Base-by-base conservation (phyloP, 495 filamentous ascomycete species). In the Penicillium cataractarum region DNA sequence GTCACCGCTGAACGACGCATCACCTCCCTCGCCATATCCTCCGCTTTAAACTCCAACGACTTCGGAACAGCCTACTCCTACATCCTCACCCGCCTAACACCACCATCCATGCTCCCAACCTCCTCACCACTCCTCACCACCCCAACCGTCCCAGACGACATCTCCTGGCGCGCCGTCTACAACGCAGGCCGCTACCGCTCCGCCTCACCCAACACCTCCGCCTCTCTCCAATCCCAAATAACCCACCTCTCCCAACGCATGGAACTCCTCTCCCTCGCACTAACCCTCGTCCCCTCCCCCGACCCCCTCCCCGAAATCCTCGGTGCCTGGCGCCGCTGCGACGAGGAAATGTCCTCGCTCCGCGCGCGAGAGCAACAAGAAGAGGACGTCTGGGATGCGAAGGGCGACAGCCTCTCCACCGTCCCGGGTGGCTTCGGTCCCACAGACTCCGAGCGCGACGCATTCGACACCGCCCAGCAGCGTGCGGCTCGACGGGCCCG, bases 1-100 rank as follows among this genome's bases (percentile, higher is more conserved):
- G 58, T 75, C 65, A 76, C 72, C 19, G 76, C 77, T 8, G 86
- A 90, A 69, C 83, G 85, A 31, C 86, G 92, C 54, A 88, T 99
- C 55, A 90, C 87, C 32, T 89, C 89, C 55, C 92, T 97, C 86
- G 93, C 94, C 66, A 89, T 98, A 46, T 89, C 94, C 66, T 89
- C 93, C 6, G 92, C 94, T 31, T 84, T 98, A 1, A 78, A 81
- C 6, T 91, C 93, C 71, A 86, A 95, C 67, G 95, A 99, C 69
- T 98, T 98, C 65, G 94, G 96, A 64, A 98, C 96, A 1, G 96
- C 96, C 24, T 98, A 98, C 76, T 96, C 92, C 13, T 97, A 95
- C 76, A 90, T 97, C 35, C 85, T 96, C 61, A 97, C 80, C 29
- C 81, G 85, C 2, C 78, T 87, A 21, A 77, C 81, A 19, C 80